Evolutionary conservation across 345 rosid genomes (phyloP), one percentile per base, ranked within the genome.

Genomic region (Raphanus raphanistrum): DNA sequence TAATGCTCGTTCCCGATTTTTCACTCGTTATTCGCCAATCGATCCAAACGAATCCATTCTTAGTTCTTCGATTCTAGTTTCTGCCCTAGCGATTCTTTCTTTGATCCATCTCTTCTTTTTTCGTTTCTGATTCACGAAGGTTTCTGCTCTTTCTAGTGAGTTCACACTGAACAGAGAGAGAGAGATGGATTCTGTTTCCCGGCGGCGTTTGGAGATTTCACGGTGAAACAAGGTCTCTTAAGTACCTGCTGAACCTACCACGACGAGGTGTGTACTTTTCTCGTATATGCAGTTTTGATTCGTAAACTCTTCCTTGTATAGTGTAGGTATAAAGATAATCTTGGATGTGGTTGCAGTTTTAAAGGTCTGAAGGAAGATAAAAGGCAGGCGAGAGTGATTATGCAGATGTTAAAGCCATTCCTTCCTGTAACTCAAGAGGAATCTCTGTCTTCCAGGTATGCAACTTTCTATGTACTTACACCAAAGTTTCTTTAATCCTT

Each of bases 391-490:
- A 21, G 59, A 57, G 62, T 57, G 7, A 0, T 54, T 8, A 79
- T 75, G 85, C 87, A 87, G 79, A 92, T 88, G 92, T 84, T 92
- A 74, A 85, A 80, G 84, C 82, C 86, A 72, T 84, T 84, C 72
- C 84, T 88, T 81, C 82, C 88, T 80, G 76, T 79, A 70, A 77
- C 70, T 35, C 83, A 29, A 81, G 86, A 85, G 15, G 70, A 58
- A 12, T 7, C 75, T 4, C 75, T 66, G 59, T 72, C 84, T 80
- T 66, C 84, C 55, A 75, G 85, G 94, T 88, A 74, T 38, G 80
- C 73, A 75, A 11, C 66, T 70, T 74, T 55, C 78, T 63, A 5
- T 68, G 0, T 63, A 36, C 12, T 41, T n/a, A n/a, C 6, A 41
- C 48, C 13, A 41, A 41, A 36, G 35, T 28, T 28, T 60, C 65